A percentile compares a stretch with the other conserved stretches of the same genome.
These are phyloP conservation scores for Perilla frutescens DNA, from an alignment of 257 asterid genomes.

Conservation along the genomic window DNA sequence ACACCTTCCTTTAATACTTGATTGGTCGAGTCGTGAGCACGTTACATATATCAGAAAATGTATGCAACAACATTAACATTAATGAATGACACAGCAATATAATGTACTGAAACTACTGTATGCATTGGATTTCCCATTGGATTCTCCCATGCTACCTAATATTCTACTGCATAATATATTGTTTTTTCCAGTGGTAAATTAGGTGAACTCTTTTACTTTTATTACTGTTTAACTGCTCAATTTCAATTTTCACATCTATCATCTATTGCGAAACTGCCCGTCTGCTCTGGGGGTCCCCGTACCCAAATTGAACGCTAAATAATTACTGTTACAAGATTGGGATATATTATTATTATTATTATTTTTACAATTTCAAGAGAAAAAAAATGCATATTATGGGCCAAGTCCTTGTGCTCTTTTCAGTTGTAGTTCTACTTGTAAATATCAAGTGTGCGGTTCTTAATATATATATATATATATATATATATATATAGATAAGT, in stretches of 20 bases:
- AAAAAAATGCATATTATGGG: too few relatives aligned
- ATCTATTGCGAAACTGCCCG: constrained; percentile 8
- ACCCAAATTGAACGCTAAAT: neutral
- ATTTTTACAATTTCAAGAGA: too few relatives aligned
- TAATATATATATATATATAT: too few relatives aligned
- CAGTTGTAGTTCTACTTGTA: too few relatives aligned
- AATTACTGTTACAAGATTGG: too few relatives aligned
- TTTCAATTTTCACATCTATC: neutral
- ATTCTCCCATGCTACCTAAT: constrained; percentile 37
- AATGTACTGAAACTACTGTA: neutral
- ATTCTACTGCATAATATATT: constrained; percentile 17
- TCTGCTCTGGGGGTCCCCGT: constrained; percentile 30
- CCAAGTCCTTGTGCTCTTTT: too few relatives aligned
- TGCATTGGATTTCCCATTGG: constrained; percentile 36
- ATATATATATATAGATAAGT: too few relatives aligned
- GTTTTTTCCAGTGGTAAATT: constrained; percentile 20
- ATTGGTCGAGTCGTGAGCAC: neutral
- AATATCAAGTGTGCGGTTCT: too few relatives aligned
- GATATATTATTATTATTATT: neutral
- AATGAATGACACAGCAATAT: constrained; percentile 27
- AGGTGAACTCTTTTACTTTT: constrained; percentile 19
- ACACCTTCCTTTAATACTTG: neutral
- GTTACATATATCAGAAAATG: constrained; percentile 35
- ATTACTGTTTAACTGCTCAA: constrained; percentile 26
- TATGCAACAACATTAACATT: neutral